Percentiles rank a stretch among this genome's conserved stretches.
phyloP scores from a whole-genome alignment of 164 flowering plant genomes.

The Echeveria elegans region DNA sequence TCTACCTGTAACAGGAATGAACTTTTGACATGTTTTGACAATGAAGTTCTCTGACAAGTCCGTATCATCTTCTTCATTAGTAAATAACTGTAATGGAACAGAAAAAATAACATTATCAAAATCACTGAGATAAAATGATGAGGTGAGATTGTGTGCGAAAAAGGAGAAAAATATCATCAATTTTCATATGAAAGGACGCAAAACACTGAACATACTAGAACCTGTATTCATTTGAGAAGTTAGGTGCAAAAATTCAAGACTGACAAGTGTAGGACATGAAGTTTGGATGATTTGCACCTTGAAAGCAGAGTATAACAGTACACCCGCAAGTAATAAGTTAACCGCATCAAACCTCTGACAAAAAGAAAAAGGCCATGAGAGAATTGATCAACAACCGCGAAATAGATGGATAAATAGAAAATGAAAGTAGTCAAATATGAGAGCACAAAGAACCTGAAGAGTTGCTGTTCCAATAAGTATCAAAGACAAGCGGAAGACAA shows the following conservation, averaged over 20 bases:
- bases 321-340: slow-evolving; percentile 66
- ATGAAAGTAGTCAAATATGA: not conserved
- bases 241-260: not conserved
- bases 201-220: not conserved
- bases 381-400: not conserved
- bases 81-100: slow-evolving; percentile 43
- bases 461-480: too few species aligned
- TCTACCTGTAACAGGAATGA: slow-evolving; percentile 82
- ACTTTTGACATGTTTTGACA: slow-evolving; percentile 87
- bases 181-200: too few species aligned
- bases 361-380: slow-evolving; percentile 5
- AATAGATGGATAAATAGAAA: not conserved
- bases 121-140: not conserved
- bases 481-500: too few species aligned
- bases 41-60: slow-evolving; percentile 83
- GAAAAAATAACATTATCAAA: slow-evolving; percentile 4
- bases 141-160: not conserved
- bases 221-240: not conserved
- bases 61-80: slow-evolving; percentile 63
- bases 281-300: slow-evolving; percentile 38
- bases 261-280: not conserved
- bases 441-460: too few species aligned
- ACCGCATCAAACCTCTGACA: slow-evolving; percentile 83
- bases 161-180: not conserved
- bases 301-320: slow-evolving; percentile 75